These are phyloP conservation scores for Neurospora hispaniola DNA, from an alignment of 495 filamentous ascomycete genomes.

Conservation along the genomic window DNA sequence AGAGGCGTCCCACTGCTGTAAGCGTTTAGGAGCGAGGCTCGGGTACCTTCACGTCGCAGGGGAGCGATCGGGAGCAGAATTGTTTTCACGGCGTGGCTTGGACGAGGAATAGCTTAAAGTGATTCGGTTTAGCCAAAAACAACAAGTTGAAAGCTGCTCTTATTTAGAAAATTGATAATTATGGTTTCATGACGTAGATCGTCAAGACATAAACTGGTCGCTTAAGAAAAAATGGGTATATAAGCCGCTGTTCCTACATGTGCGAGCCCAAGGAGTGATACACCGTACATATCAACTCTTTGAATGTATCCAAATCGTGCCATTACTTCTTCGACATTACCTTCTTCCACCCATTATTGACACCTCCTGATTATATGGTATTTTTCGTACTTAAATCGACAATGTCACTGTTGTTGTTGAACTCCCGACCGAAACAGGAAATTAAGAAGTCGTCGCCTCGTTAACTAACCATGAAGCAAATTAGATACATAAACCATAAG, in stretches of 20 bases:
- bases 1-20: not conserved
- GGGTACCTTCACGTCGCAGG: not conserved
- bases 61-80: not conserved
- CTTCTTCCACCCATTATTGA: not conserved
- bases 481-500: not conserved
- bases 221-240: not conserved
- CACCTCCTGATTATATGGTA: not conserved
- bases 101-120: not conserved
- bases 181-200: not conserved
- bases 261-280: not conserved
- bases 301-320: not conserved
- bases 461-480: not conserved
- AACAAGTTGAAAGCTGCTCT: not conserved
- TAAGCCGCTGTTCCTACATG: not conserved
- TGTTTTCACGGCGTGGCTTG: not conserved
- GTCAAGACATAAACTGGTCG: not conserved
- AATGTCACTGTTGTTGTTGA: not conserved
- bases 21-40: not conserved
- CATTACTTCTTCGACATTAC: not conserved
- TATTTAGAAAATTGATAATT: not conserved
- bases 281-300: not conserved
- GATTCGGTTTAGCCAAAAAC: not conserved
- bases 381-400: not conserved
- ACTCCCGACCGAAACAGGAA: not conserved
- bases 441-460: not conserved